These are phyloP conservation scores for Blastobotrys persicus DNA, from an alignment of 1,139 yeast genomes.

Conservation along the genomic window DNA sequence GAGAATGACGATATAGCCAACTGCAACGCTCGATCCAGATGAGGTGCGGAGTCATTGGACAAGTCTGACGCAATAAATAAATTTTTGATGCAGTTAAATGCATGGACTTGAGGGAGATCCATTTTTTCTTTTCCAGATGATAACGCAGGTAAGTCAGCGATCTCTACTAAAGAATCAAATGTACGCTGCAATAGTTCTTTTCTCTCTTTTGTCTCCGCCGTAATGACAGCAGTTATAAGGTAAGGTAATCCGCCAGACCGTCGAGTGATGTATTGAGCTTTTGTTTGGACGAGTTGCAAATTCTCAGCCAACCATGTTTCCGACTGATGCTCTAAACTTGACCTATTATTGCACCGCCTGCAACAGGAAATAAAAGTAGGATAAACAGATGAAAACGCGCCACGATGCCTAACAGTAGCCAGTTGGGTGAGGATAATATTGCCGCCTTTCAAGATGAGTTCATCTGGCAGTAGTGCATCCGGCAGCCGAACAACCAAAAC, in stretches of 20 bases:
- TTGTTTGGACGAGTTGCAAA: constrained; percentile 51
- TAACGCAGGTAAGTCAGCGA: constrained; percentile 52
- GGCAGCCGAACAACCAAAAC: constrained; percentile 40
- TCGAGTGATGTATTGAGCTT: constrained; percentile 71
- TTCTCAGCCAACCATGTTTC: constrained; percentile 55
- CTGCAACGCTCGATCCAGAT: constrained; percentile 56
- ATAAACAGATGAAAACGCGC: constrained; percentile 84
- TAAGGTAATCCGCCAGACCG: constrained; percentile 91
- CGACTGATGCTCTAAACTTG: constrained; percentile 43
- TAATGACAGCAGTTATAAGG: constrained; percentile 67
- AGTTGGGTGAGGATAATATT: constrained; percentile 62
- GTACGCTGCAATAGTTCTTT: constrained; percentile 47
- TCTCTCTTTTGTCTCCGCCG: constrained; percentile 47
- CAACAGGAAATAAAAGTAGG: constrained; percentile 74
- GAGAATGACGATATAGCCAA: constrained; percentile 62
- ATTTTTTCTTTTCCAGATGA: constrained; percentile 48
- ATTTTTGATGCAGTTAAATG: constrained; percentile 77
- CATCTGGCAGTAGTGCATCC: constrained; percentile 27
- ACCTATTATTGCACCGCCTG: constrained; percentile 43
- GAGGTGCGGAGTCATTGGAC: constrained; percentile 50
- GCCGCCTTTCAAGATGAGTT: constrained; percentile 44
- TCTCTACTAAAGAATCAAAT: constrained; percentile 48
- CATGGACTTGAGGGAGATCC: constrained; percentile 90
- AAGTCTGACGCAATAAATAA: constrained; percentile 69
- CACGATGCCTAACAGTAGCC: constrained; percentile 76